Evolutionary conservation across 2,329 filamentous ascomycete genomes (phyloP), one percentile per base, ranked within the genome.

Genomic region (Phialocephala subalpina): DNA sequence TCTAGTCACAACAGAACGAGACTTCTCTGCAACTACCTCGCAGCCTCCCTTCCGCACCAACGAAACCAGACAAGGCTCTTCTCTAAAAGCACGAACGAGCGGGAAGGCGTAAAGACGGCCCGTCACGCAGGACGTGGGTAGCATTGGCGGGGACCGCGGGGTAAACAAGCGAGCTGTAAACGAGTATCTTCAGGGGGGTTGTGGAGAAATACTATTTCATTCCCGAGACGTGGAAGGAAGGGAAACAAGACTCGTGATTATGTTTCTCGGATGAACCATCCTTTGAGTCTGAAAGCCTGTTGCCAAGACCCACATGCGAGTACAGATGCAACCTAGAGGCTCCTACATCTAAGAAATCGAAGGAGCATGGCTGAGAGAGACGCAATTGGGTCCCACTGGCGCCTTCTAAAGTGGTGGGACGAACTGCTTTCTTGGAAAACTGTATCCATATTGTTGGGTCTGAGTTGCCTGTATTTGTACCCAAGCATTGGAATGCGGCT

Each of bases 51-150:
- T 33, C 29, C 29, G 29, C 4, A 33, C 29, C 29, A 33, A 4
- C 29, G 4, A 33, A 33, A 33, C 4, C 29, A 33, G 29, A 33
- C 29, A 33, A 33, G 4, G 4, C 9, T 33, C 9, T 33, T 33
- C 29, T 9, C 29, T 33, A 33, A 4, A 4, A 33, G 29, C 9
- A 33, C 29, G 29, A 4, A 33, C 29, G 38, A 42, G 38, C 45
- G 45, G 45, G n/a, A 49, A 22, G 20, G 45, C 45, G 45, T 22
- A 22, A 49, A 49, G 45, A 49, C 45, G 45, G 45, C 45, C 45
- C 45, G 45, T 6, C n/a, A 22, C 20, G 45, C 45, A 49, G n/a
- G 20, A 49, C 22, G n/a, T 25, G 45, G 45, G 45, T 49, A 49
- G 29, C 29, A 33, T 33, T 33, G 7, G 40, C 40, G 40, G 45